Percentiles rank a stretch among this genome's conserved stretches.
Conservation (phyloP, 306 rosid species). For the Notholithocarpus densiflorus region DNA sequence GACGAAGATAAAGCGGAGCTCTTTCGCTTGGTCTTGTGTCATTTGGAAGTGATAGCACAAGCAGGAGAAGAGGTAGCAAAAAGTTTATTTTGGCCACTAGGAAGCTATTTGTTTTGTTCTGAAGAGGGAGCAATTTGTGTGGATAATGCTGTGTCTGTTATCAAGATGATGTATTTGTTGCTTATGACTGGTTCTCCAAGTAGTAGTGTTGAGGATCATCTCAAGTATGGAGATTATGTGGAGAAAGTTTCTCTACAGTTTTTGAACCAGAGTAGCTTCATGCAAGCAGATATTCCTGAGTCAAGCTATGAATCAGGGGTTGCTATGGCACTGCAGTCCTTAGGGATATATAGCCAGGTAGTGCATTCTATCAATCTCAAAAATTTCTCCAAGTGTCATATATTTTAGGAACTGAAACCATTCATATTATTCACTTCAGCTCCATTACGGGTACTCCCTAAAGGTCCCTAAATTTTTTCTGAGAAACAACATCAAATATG, state of each 20-base stretch:
- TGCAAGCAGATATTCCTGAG: conserved; percentile 36
- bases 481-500: not conserved
- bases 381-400: not conserved
- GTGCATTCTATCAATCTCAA: not conserved
- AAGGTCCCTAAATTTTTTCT: not conserved
- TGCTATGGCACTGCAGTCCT: conserved; percentile 65
- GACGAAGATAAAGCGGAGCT: conserved; percentile 44
- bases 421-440: too few relatives aligned
- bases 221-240: conserved; percentile 70
- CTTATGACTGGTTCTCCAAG: conserved; percentile 42
- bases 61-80: conserved; percentile 30
- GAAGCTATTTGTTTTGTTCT: conserved; percentile 66
- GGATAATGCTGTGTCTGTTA: conserved; percentile 53
- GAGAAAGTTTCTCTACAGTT: conserved; percentile 34
- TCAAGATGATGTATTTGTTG: conserved; percentile 71
- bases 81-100: conserved; percentile 61
- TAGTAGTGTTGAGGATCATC: conserved; percentile 67
- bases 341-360: conserved; percentile 65
- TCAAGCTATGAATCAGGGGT: conserved; percentile 80
- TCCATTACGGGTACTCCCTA: too few relatives aligned
- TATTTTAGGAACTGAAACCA: too few relatives aligned
- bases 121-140: conserved; percentile 70
- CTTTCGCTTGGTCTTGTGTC: conserved; percentile 32
- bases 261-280: conserved; percentile 35
- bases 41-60: conserved; percentile 40